These are phyloP conservation scores for Xylaria sp. DNA, from an alignment of 2,329 filamentous ascomycete species.

Conservation along the genomic window DNA sequence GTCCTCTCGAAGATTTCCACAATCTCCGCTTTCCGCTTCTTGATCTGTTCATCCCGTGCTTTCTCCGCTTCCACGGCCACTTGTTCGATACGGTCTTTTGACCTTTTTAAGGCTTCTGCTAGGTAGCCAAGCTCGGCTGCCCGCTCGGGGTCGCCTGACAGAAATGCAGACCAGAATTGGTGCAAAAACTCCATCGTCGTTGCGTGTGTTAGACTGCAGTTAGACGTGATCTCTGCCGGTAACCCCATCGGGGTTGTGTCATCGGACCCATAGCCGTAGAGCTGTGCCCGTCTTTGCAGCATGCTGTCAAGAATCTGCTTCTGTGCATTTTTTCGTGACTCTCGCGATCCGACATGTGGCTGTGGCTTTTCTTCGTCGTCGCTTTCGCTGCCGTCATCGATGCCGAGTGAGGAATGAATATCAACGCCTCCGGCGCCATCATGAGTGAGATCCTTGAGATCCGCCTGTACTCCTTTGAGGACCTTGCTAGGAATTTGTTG, in stretches of 20 bases:
- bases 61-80: slow-evolving; percentile 83
- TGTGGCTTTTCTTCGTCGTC: slow-evolving; percentile 68
- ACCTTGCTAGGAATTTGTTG: slow-evolving; percentile 77
- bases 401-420: slow-evolving; percentile 71
- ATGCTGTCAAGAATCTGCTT: slow-evolving; percentile 74
- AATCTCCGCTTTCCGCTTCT: slow-evolving; percentile 74
- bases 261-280: slow-evolving; percentile 61
- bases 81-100: slow-evolving; percentile 79
- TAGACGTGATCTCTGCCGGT: slow-evolving; percentile 65
- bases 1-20: slow-evolving; percentile 76
- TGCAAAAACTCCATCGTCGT: slow-evolving; percentile 96
- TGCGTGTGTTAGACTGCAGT: slow-evolving; percentile 78
- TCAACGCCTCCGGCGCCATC: slow-evolving; percentile 64
- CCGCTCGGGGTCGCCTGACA: slow-evolving; percentile 85
- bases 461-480: slow-evolving; percentile 69
- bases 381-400: slow-evolving; percentile 75
- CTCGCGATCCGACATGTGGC: slow-evolving; percentile 74
- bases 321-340: slow-evolving; percentile 71
- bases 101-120: slow-evolving; percentile 81
- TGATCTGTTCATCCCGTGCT: slow-evolving; percentile 74
- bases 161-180: slow-evolving; percentile 94
- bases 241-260: slow-evolving; percentile 65
- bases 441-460: slow-evolving; percentile 64
- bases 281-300: slow-evolving; percentile 67
- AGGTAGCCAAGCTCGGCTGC: slow-evolving; percentile 83